Base-by-base conservation (phyloP, 208 protist species). In the Spongospora subterranea region DNA sequence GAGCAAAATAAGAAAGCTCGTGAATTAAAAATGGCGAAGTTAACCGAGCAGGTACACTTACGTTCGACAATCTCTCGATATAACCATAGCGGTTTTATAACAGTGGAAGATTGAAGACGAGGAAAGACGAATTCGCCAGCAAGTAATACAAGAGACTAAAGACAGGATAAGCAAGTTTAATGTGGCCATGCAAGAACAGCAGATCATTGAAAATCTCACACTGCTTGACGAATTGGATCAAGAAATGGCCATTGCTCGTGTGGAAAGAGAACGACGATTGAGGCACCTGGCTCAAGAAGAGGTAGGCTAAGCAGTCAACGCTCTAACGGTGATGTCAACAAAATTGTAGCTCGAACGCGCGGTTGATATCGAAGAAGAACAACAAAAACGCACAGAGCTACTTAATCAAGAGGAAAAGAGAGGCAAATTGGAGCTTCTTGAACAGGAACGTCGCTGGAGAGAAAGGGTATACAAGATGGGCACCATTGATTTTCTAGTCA, bases 271-370 rank as follows among this genome's bases (percentile, higher is more conserved):
- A 29, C 17, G 54, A 29, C 54, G 54, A 29, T 65, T 65, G 29
- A 65, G 54, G 54, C 54, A 65, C 29, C 54, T 65, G 54, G 54
- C 54, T 29, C 54, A 65, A 29, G 54, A 65, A 65, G 20, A 65
- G 54, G 54, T 65, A n/a, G n/a, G n/a, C n/a, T n/a, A n/a, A n/a
- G n/a, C n/a, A n/a, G n/a, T n/a, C n/a, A n/a, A n/a, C n/a, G 54
- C 54, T 17, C 54, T 65, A 65, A 32, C 54, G n/a, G n/a, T n/a
- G n/a, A n/a, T n/a, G n/a, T n/a, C n/a, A n/a, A n/a, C n/a, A n/a
- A n/a, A n/a, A n/a, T n/a, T 32, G 29, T 29, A 65, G 54, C 54
- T 65, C 29, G 54, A 65, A 29, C 17, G 29, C 17, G 17, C 54
- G 54, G 20, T 65, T 29, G 29, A 65, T 65, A 29, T 32, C 17